Base-by-base conservation (phyloP, 106 monocot genomes). In the Phalaenopsis aphrodite region DNA sequence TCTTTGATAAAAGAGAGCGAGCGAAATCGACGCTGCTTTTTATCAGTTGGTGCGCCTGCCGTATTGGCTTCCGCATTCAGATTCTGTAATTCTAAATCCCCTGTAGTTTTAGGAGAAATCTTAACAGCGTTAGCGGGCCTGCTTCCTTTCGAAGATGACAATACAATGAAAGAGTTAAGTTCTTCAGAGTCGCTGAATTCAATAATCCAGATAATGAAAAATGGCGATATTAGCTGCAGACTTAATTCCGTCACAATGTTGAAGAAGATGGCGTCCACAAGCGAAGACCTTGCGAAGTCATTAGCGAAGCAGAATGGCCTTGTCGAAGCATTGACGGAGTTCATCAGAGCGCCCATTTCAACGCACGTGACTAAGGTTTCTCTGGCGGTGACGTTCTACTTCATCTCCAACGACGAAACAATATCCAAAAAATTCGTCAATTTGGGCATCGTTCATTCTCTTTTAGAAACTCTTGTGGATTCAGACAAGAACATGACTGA, bases 401-500 rank as follows among this genome's bases (percentile, higher is more conserved):
- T 97, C 78, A 77, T 84, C 7, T 78, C 81, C 5, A 15, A 21
- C 23, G 41, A 21, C 46, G 81, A 80, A 14, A 79, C 11, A 42
- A 30, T 66, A 0, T 73, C 84, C 0, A 16, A 57, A 3, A 84
- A 72, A 15, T 86, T 85, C 10, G 81, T 74, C 5, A 76, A 89
- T 0, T 11, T 90, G 77, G 91, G 88, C 6, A 1, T 89, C 23
- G 74, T 93, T 61, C 55, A 75, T 36, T 46, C 72, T 46, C 71
- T 91, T 0, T 16, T 91, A 5, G 95, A 93, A 64, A 81, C 87
- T 4, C 82, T 93, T 0, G 89, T 91, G 8, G 89, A 91, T 71
- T 78, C 85, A 3, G 94, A 94, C 23, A 95, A 84, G 81, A 87
- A 84, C 82, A 84, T 75, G 56, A 55, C 76, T 42, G 95, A 93